Base-by-base conservation (phyloP, 2,329 filamentous ascomycete species). In the Karstenula rhodostoma region DNA sequence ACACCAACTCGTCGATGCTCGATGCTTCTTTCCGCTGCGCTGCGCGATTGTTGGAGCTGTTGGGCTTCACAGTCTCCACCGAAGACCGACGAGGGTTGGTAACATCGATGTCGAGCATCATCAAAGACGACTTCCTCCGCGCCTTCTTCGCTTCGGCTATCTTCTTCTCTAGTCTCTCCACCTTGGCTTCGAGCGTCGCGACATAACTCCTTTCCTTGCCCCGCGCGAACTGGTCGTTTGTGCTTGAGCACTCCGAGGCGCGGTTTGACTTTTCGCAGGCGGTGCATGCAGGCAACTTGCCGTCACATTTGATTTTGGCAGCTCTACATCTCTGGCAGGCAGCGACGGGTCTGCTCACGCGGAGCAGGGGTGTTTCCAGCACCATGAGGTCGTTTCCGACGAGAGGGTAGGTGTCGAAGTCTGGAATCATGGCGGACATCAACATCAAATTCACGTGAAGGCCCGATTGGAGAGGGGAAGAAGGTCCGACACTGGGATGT, bases 191-290 rank as follows among this genome's bases (percentile, higher is more conserved):
- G n/a, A 99, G 85, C 0, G 94, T 96, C 8, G 94, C 93, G 47
- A 98, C 94, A 83, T 98, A 99, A 79, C 94, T 98, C 72, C 94
- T 86, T 75, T 98, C 95, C 78, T 98, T 98, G 62, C 95, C 95
- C 64, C 93, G 86, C 0, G 94, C 94, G 78, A 97, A 98, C 76
- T 97, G 93, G 74, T 98, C 94, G 72, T 96, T 97, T 8, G 93
- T 94, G 58, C 93, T 93, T 7, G 93, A 97, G 77, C 95, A 99
- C 75, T 96, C 93, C 61, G 85, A 89, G 57, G 91, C 89, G 63
- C 93, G 90, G 32, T 94, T 93, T 15, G 93, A 92, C 79, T 93
- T 94, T 78, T 97, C 94, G 75, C 95, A 98, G 19, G 94, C 94
- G 8, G 93, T 96, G 75, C 95, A 99, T 8, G 94, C 93, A 12